Evolutionary conservation across 1,284 basidiomycete genomes (phyloP), one percentile per base, ranked within the genome.

Genomic region (Volvariella surrecta): DNA sequence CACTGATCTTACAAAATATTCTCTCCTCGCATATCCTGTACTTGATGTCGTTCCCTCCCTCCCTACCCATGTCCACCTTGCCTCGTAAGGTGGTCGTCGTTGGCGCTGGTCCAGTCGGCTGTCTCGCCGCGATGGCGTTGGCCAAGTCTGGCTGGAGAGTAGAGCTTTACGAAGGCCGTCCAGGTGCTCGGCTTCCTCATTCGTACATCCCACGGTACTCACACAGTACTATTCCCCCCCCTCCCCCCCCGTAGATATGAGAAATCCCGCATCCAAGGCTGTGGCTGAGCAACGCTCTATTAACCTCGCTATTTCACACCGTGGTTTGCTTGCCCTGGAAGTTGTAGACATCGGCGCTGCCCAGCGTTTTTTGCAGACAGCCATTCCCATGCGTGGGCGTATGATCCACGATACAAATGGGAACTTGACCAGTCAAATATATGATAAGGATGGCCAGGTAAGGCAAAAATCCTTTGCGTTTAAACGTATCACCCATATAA

Each of bases 81-180:
- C 39, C 52, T 30, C 61, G 68, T 31, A 78, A 73, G 52, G 80
- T 70, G 16, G 66, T 81, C 39, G 66, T 88, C 39, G 74, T 84
- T 18, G 95, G 95, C 35, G 95, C 86, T 38, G 95, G 95, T 0
- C 93, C 95, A 7, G 95, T 99, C 3, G 95, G 95, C 28, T 94
- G 93, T 58, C 82, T 98, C 13, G 76, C 87, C 13, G 93, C 93
- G 3, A 74, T 95, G 38, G 80, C 86, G 39, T 73, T 99, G 37
- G 86, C 91, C 39, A 85, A 88, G 54, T 74, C 79, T 54, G 94
- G 94, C 31, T 99, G 92, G 89, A 54, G 70, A 34, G 93, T 98
- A 38, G 80, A 86, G 52, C 59, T 98, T n/a, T 93, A 89, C 65
- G 95, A 99, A 66, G 76, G 76, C 41, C 76, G 93, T 52, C 74